A percentile compares a stretch with the other conserved stretches of the same genome.
Conservation (phyloP, 2,329 filamentous ascomycete genomes). For the Pseudocercospora fuligena region DNA sequence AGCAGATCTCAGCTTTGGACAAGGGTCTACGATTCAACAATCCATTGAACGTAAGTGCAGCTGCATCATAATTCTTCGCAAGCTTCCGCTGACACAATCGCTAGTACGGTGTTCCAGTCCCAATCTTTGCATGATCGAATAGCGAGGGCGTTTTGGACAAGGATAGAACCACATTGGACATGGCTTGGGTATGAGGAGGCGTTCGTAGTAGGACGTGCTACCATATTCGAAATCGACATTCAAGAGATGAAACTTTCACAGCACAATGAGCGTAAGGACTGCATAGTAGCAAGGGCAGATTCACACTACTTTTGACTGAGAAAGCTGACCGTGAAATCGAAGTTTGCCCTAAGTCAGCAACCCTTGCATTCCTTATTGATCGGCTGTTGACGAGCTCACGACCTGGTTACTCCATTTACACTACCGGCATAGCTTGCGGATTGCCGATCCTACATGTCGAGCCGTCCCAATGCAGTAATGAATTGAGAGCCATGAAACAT, state of each 20-base stretch:
- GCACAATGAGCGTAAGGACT: too few species aligned
- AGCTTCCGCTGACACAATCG: slow-evolving; percentile 40
- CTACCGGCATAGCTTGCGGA: too few species aligned
- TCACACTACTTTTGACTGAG: too few species aligned
- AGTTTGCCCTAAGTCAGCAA: too few species aligned
- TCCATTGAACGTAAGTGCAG: slow-evolving; percentile 65
- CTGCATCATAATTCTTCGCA: slow-evolving; percentile 56
- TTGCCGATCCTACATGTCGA: too few species aligned
- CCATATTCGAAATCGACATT: neutral
- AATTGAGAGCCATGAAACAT: too few species aligned
- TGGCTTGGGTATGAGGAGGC: neutral
- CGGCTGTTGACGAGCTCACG: too few species aligned
- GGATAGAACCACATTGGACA: neutral
- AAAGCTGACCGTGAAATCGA: too few species aligned
- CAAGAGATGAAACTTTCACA: neutral
- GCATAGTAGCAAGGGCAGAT: too few species aligned
- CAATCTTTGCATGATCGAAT: slow-evolving; percentile 29
- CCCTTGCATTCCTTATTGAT: too few species aligned
- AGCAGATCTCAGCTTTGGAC: slow-evolving; percentile 69
- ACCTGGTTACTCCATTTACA: too few species aligned
- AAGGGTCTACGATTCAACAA: slow-evolving; percentile 75
- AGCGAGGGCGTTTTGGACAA: neutral
- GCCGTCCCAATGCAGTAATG: too few species aligned
- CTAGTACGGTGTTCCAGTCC: slow-evolving; percentile 27
- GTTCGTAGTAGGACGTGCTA: neutral